phyloP scores from a whole-genome alignment of 352 stramenopile species.

The Phytophthora macrochlamydospora region DNA sequence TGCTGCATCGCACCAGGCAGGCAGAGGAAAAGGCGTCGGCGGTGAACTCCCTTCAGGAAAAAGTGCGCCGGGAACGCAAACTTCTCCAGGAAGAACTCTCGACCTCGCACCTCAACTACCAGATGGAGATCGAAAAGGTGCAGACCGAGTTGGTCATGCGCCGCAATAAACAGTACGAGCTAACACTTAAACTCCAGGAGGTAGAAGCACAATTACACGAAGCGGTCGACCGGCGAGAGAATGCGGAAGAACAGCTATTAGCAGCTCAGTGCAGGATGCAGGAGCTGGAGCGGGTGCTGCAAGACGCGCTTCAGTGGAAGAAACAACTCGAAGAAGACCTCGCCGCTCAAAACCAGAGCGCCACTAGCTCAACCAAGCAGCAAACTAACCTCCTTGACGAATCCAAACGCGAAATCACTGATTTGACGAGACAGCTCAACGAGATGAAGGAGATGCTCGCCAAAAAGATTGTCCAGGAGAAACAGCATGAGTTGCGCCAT shows the following conservation, averaged over 20 bases:
- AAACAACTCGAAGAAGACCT: slow-evolving; percentile 50
- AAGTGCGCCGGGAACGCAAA: slow-evolving; percentile 57
- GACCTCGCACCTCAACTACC: slow-evolving; percentile 44
- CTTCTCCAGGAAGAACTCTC: slow-evolving; percentile 53
- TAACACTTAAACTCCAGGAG: slow-evolving; percentile 71
- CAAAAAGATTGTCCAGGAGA: slow-evolving; percentile 34
- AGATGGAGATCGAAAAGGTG: slow-evolving; percentile 67
- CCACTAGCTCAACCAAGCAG: slow-evolving; percentile 5
- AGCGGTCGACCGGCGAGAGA: slow-evolving; percentile 39
- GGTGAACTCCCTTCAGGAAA: slow-evolving; percentile 50
- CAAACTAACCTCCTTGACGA: slow-evolving; percentile 13
- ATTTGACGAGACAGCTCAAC: slow-evolving; percentile 46
- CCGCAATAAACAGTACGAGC: slow-evolving; percentile 82
- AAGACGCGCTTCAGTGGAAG: slow-evolving; percentile 62
- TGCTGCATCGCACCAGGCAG: slow-evolving; percentile 53
- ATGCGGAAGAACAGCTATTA: slow-evolving; percentile 47
- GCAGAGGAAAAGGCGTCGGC: slow-evolving; percentile 41
- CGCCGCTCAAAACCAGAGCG: slow-evolving; percentile 10
- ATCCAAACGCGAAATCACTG: slow-evolving; percentile 37
- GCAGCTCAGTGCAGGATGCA: slow-evolving; percentile 59
- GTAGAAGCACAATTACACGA: slow-evolving; percentile 57
- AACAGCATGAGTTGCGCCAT: slow-evolving; percentile 47
- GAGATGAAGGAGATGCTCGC: slow-evolving; percentile 51
- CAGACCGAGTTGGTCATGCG: slow-evolving; percentile 75
- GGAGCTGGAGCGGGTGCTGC: slow-evolving; percentile 62